Conservation (phyloP, 176 grass and related monocot genomes). For the Hordeum vulgare region MorexV3_pseudomolecules_assembly NC_058524.1:27944272-27944771, state of each 20-base stretch:
- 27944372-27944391: not conserved
- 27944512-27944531: not conserved
- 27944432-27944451: not conserved
- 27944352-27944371: not conserved
- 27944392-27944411: not conserved
- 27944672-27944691: not conserved
- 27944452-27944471: not conserved
- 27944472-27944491: conserved; percentile 5
- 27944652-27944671: not conserved
- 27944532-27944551: conserved; percentile 1
- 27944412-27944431: not conserved
- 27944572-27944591: not conserved
- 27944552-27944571: not conserved
- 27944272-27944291: not conserved
- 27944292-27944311: not conserved
- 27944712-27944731: not conserved
- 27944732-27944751: not conserved
- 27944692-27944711: not conserved
- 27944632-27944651: not conserved
- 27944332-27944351: not conserved
- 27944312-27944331: not conserved
- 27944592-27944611: not conserved
- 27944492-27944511: not conserved
- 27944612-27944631: not conserved
- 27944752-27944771: not conserved